Base-by-base conservation (phyloP, 129 eudicot species). In the Escallonia herrerae region DNA sequence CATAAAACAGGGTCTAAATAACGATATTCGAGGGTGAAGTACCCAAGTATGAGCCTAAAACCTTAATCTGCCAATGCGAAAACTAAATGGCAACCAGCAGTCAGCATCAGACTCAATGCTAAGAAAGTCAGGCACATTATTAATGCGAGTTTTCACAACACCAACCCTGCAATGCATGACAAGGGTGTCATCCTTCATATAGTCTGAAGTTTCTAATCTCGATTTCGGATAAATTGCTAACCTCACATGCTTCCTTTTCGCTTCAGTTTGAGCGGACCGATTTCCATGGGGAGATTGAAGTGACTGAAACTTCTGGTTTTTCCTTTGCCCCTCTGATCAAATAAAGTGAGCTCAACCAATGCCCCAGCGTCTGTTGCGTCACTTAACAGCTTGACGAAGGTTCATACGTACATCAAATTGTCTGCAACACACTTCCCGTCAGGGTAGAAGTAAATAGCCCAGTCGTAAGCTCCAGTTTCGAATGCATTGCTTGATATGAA, bases 391-490 rank as follows among this genome's bases (percentile, higher is more conserved):
- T 81, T 76, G 49, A 80, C 76, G 54, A 80, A 80, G 12, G 66
- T 76, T 8, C 81, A 80, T 22, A 80, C 78, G 43, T 76, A 76
- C 65, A 56, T 40, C 7, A 76, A 71, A 7, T 53, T 76, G 48
- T 80, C 85, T 78, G 76, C 85, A 1, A 76, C 57, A 54, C 76
- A 76, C 56, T 80, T 80, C 41, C 85, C 85, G 15, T 76, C 81
- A 3, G 85, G 85, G 56, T 80, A 80, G 47, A 76, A 80, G 64
- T 80, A 80, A 15, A 80, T 68, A 50, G 85, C 85, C 85, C 85
- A 80, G 48, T 80, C 81, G 46, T 80, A 76, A 4, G 81, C 85
- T 0, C 85, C 85, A 4, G 76, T 74, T 63, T 61, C 63, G 66
- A 80, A 80, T 5, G 72, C 76, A 9, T 80, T 81, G 65, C 81